A percentile compares a stretch with the other conserved stretches of the same genome.
Evolutionary conservation across 2,329 filamentous ascomycete species (phyloP).

Genomic region (Colletotrichum horii): DNA sequence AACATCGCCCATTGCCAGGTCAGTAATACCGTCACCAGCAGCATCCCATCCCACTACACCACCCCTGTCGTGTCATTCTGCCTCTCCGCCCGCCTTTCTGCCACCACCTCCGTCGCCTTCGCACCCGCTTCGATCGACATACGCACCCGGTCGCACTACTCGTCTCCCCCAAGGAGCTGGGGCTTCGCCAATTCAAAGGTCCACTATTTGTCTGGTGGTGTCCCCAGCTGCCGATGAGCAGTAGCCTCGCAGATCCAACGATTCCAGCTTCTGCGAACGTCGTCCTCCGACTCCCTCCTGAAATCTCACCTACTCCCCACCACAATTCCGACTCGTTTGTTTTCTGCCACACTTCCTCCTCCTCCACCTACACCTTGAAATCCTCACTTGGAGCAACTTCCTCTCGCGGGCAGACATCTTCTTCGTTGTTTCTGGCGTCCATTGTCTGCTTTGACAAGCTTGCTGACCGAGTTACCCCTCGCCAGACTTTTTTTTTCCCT

Average conservation of each 20-base stretch:
- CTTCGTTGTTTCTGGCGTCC: constrained; percentile 14
- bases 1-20: constrained; percentile 8
- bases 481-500: constrained; percentile 23
- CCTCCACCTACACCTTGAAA: constrained; percentile 5
- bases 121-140: constrained; percentile 6
- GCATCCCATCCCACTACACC: not conserved
- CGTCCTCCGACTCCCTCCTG: constrained; percentile 20
- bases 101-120: not conserved
- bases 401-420: constrained; percentile 13
- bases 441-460: constrained; percentile 22
- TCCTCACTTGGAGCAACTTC: constrained; percentile 11
- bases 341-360: constrained; percentile 22
- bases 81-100: not conserved
- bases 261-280: constrained; percentile 25
- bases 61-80: constrained; percentile 8
- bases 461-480: constrained; percentile 20
- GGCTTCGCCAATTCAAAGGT: constrained; percentile 18
- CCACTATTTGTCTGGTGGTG: constrained; percentile 28
- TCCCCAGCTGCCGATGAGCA: constrained; percentile 24
- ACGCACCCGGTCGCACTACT: constrained; percentile 1
- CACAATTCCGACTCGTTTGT: constrained; percentile 18
- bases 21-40: not conserved
- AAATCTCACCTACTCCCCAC: constrained; percentile 24
- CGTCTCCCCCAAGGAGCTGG: constrained; percentile 15
- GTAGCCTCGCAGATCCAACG: constrained; percentile 26